phyloP scores from a whole-genome alignment of 257 asterid species.

The Petunia axillaris region DNA sequence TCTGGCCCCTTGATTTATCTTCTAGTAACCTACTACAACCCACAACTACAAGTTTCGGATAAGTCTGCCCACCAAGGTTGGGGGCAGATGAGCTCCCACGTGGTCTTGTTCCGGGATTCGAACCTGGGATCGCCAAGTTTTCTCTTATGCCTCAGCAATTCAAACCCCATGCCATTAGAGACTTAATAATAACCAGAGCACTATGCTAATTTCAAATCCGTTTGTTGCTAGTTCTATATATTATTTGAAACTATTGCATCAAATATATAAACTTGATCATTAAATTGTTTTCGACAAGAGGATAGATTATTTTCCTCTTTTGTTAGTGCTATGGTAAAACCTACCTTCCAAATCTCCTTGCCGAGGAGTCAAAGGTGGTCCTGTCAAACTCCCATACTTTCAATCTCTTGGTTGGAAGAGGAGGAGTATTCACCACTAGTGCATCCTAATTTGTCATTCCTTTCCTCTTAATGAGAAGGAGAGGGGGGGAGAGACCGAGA shows the following conservation, averaged over 20 bases:
- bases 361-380: neutral
- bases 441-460: neutral
- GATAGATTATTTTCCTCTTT: neutral
- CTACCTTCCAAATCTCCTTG: neutral
- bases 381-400: neutral
- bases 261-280: neutral
- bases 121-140: neutral
- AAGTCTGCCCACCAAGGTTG: neutral
- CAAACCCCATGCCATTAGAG: neutral
- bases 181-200: neutral
- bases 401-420: neutral
- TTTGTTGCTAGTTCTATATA: neutral
- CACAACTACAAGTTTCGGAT: neutral
- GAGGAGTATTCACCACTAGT: neutral
- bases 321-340: neutral
- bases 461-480: neutral
- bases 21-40: neutral
- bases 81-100: neutral
- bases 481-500: neutral
- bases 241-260: neutral
- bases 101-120: neutral
- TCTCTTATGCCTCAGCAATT: neutral
- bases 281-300: no score
- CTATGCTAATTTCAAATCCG: neutral
- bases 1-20: neutral